Evolutionary conservation across 2,329 filamentous ascomycete species (phyloP).

Genomic region (Calonectria pauciramosa): DNA sequence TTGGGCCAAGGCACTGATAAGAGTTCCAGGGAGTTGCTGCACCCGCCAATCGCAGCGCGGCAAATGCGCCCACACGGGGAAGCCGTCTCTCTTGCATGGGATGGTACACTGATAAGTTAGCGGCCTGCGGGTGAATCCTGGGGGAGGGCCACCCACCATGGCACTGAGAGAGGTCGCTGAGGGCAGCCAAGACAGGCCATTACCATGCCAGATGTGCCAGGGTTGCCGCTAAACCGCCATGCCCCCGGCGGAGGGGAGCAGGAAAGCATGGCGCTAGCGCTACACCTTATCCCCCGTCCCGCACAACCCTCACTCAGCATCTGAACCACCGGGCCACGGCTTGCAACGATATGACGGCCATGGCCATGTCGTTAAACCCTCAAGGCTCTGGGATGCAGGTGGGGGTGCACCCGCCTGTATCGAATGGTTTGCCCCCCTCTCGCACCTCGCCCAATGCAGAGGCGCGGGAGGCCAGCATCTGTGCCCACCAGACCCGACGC

Average conservation of each 20-base stretch:
- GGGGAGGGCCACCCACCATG: constrained; percentile 5
- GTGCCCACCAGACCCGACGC: not conserved
- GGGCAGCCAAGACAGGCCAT: not conserved
- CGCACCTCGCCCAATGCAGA: not conserved
- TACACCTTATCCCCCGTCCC: constrained; percentile 15
- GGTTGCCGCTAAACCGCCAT: constrained; percentile 22
- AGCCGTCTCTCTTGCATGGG: constrained; percentile 38
- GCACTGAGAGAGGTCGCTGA: not conserved
- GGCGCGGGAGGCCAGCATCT: not conserved
- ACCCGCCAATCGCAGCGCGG: constrained; percentile 32
- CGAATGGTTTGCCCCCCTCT: constrained; percentile 17
- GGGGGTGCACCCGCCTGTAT: constrained; percentile 19
- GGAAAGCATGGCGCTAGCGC: not conserved
- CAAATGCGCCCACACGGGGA: constrained; percentile 39
- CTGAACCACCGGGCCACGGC: not conserved
- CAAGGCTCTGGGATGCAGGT: constrained; percentile 6
- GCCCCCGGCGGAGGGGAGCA: not conserved
- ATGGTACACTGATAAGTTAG: constrained; percentile 34
- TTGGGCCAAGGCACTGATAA: constrained; percentile 37
- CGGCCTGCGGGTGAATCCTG: constrained; percentile 27
- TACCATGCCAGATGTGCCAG: constrained; percentile 7
- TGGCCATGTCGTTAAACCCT: constrained; percentile 1
- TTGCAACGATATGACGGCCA: constrained; percentile 1
- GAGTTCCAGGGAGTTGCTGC: not conserved
- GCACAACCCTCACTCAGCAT: not conserved